phyloP scores from a whole-genome alignment of 1,284 basidiomycete genomes.

The Taiwanofungus camphoratus region DNA sequence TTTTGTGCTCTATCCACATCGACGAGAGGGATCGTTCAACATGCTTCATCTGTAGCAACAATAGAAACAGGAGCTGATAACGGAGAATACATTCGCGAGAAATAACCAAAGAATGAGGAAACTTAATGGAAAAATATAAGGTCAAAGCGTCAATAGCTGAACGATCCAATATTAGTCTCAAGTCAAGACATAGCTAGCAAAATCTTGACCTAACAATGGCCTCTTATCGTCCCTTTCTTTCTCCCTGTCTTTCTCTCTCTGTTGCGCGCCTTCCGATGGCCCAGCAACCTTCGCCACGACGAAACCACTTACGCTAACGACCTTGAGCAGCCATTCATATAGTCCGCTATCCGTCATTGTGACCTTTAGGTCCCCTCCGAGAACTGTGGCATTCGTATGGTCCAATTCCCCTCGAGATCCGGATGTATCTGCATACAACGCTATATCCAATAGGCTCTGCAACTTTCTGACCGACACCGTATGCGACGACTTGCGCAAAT shows the following conservation, averaged over 20 bases:
- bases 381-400: conserved; percentile 64
- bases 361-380: conserved; percentile 84
- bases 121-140: conserved; percentile 89
- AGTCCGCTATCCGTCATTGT: conserved; percentile 75
- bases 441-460: conserved; percentile 85
- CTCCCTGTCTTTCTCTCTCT: conserved; percentile 54
- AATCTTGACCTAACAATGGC: conserved; percentile 55
- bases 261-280: conserved; percentile 28
- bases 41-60: conserved; percentile 60
- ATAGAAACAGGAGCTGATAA: conserved; percentile 70
- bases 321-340: conserved; percentile 88
- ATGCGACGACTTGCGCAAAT: conserved; percentile 80
- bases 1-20: conserved; percentile 94
- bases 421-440: conserved; percentile 64
- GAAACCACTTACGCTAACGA: conserved; percentile 79
- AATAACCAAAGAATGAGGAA: conserved; percentile 91
- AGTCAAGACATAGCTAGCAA: no score
- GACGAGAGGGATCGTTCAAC: conserved; percentile 75
- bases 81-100: conserved; percentile 90
- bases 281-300: conserved; percentile 59
- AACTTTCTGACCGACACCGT: conserved; percentile 78
- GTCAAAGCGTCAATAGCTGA: conserved; percentile 88
- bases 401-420: no score
- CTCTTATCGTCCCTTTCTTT: conserved; percentile 69
- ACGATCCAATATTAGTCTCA: conserved; percentile 9